phyloP scores from a whole-genome alignment of 2,329 filamentous ascomycete species.

The Penicillium thymicola region DNA sequence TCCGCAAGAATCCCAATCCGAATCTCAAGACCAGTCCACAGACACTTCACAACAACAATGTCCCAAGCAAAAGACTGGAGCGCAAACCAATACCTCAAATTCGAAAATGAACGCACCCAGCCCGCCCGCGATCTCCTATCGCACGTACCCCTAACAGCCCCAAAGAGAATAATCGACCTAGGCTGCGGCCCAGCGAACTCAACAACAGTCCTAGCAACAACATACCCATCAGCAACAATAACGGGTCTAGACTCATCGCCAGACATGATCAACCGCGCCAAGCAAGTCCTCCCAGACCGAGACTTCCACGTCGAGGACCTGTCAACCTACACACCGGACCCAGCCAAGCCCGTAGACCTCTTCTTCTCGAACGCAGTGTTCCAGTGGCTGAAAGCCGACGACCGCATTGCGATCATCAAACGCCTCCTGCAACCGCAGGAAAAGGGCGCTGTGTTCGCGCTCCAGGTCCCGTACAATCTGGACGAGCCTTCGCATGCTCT shows the following conservation, averaged over 20 bases:
- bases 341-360: slow-evolving; percentile 40
- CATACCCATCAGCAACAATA: slow-evolving; percentile 49
- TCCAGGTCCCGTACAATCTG: slow-evolving; percentile 56
- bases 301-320: slow-evolving; percentile 51
- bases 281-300: slow-evolving; percentile 37
- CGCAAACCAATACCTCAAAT: slow-evolving; percentile 57
- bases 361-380: slow-evolving; percentile 59
- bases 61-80: slow-evolving; percentile 47
- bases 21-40: background rate
- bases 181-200: slow-evolving; percentile 62
- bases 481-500: slow-evolving; percentile 48
- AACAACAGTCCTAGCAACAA: slow-evolving; percentile 48
- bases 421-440: slow-evolving; percentile 43
- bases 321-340: slow-evolving; percentile 33
- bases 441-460: slow-evolving; percentile 51
- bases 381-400: slow-evolving; percentile 52
- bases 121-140: slow-evolving; percentile 53
- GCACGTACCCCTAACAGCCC: slow-evolving; percentile 42
- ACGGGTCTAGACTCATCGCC: slow-evolving; percentile 55
- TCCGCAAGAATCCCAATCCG: background rate
- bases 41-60: slow-evolving; percentile 3
- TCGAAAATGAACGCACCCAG: slow-evolving; percentile 52
- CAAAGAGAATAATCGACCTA: slow-evolving; percentile 53
- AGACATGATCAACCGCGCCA: slow-evolving; percentile 55
- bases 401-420: slow-evolving; percentile 47